These are phyloP conservation scores for Penicillium robsamsonii DNA, from an alignment of 495 filamentous ascomycete genomes.

Conservation along the genomic window DNA sequence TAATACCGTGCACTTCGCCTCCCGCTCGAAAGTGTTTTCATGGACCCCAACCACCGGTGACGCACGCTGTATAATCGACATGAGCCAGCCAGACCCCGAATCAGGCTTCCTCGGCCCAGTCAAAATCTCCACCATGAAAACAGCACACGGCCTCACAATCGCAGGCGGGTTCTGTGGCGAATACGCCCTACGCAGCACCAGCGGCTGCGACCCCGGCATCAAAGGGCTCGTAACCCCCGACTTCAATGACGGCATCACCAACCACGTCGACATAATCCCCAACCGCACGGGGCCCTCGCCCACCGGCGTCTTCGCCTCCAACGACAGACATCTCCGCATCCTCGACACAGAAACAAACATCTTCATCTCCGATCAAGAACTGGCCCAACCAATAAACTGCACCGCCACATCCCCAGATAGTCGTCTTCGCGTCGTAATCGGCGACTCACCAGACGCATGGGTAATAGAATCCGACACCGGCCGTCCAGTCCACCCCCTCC, in stretches of 20 bases:
- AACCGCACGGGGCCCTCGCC: constrained; percentile 60
- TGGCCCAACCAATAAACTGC: constrained; percentile 77
- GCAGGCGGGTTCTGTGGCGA: constrained; percentile 81
- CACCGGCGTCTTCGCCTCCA: constrained; percentile 75
- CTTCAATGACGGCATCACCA: constrained; percentile 71
- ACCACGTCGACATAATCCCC: constrained; percentile 72
- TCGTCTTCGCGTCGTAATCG: constrained; percentile 76
- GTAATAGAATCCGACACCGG: constrained; percentile 66
- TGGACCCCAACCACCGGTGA: constrained; percentile 43
- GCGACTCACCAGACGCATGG: constrained; percentile 57
- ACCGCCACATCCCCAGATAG: constrained; percentile 75
- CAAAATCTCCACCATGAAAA: constrained; percentile 70
- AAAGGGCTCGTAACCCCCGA: constrained; percentile 43
- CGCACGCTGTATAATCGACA: constrained; percentile 57
- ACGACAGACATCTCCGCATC: constrained; percentile 73
- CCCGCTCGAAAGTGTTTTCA: constrained; percentile 52
- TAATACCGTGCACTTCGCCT: constrained; percentile 75
- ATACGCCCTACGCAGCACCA: constrained; percentile 64
- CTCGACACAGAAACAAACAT: constrained; percentile 69
- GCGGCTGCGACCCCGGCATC: constrained; percentile 63
- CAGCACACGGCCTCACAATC: constrained; percentile 65
- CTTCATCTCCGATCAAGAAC: constrained; percentile 59
- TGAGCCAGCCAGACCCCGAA: constrained; percentile 49
- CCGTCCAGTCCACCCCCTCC: constrained; percentile 52
- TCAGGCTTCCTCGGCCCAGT: constrained; percentile 39